Base-by-base conservation (phyloP, 768 basidiomycete genomes). In the Boletus barrowsii region DNA sequence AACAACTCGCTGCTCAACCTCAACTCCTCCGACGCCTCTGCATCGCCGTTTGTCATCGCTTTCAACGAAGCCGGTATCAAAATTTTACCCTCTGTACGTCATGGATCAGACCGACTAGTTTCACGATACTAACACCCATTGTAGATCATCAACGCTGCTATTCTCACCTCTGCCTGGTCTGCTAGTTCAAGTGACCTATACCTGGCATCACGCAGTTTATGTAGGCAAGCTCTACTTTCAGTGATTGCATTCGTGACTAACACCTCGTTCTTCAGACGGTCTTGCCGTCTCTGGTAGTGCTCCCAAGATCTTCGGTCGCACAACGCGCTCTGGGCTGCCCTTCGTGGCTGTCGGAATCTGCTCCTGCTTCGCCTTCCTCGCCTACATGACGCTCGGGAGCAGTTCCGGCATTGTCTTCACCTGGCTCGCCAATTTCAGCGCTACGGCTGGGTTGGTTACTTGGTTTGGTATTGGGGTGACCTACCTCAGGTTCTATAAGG, bases 11-110 rank as follows among this genome's bases (percentile, higher is more conserved):
- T 70, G 14, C 74, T 82, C 26, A 58, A 72, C 54, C 62, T 79
- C 24, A 65, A 65, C 37, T 66, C 67, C 11, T 55, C 49, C 42
- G 76, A 75, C 37, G 79, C 80, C 33, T 70, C 76, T 11, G 75
- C 73, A 5, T 77, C 79, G 45, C 77, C 83, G 4, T 84, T 83
- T 65, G 83, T 84, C 54, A 82, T 85, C 43, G 84, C 82, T 8
- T 78, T 79, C 55, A 65, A 67, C n/a, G 59, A 64, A 24, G 81
- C 83, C 6, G 85, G 83, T 9, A 84, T 86, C 71, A 81, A 76
- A 47, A 76, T 70, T n/a, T 68, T 84, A 0, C 83, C 84, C 4
- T 75, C 74, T 39, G 79, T 75, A 55, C 18, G 74, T 56, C 20
- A 11, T 1, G 17, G 5, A 17, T 39, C 22, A n/a, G 47, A 11